Conservation (phyloP, 1,284 basidiomycete genomes). For the Ceratobasidium sp. region DNA sequence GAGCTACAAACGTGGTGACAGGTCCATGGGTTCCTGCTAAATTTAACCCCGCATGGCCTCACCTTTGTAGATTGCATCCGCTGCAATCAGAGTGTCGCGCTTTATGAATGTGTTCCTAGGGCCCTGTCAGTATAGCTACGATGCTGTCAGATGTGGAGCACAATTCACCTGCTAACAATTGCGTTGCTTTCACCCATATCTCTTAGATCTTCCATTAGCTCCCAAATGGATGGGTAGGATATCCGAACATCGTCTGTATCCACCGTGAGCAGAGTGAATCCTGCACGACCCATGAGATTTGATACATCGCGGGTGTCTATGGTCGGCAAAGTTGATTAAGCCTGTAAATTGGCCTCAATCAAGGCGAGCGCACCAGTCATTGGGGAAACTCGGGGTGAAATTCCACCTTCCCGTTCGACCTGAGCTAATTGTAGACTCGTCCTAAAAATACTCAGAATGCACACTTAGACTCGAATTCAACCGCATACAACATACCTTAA, state of each 20-base stretch:
- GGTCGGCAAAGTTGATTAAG: not conserved
- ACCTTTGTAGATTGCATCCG: constrained; percentile 93
- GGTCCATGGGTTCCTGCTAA: not conserved
- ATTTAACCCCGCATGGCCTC: constrained; percentile 33
- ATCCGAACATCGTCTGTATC: constrained; percentile 94
- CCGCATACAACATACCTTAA: constrained; percentile 61
- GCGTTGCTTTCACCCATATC: constrained; percentile 98
- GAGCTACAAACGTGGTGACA: constrained; percentile 56
- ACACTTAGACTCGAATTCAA: not conserved
- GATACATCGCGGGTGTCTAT: constrained; percentile 88
- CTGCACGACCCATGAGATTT: constrained; percentile 87
- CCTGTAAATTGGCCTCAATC: not conserved
- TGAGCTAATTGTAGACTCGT: constrained; percentile 93
- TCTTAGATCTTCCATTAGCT: constrained; percentile 88
- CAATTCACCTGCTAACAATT: constrained; percentile 72
- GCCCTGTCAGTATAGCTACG: not conserved
- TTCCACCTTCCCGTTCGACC: constrained; percentile 91
- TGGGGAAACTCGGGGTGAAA: constrained; percentile 92
- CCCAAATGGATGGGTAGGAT: constrained; percentile 94
- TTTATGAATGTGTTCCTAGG: constrained; percentile 67
- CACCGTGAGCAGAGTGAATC: constrained; percentile 92
- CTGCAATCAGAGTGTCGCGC: constrained; percentile 87
- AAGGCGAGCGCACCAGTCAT: constrained; percentile 79
- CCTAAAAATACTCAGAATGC: constrained; percentile 48
- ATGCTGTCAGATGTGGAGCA: not conserved